phyloP scores from a whole-genome alignment of 352 stramenopile genomes.

The Pseudoperonospora humuli region DNA sequence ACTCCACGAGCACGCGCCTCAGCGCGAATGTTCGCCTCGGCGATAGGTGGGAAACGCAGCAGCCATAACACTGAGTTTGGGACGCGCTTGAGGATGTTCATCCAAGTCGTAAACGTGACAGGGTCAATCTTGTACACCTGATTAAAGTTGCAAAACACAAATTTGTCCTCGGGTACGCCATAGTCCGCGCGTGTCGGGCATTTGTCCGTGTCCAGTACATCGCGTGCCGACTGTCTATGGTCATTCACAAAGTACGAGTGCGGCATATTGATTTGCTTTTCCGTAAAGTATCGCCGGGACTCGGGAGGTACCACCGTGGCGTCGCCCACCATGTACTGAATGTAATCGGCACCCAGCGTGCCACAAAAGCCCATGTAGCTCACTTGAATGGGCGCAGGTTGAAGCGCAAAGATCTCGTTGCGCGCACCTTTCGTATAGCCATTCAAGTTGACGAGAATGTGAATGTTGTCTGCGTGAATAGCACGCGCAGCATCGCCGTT shows the following conservation, averaged over 20 bases:
- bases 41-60: conserved; percentile 74
- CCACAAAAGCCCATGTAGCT: conserved; percentile 88
- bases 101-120: conserved; percentile 86
- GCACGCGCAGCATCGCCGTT: conserved; percentile 63
- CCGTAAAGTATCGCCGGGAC: conserved; percentile 66
- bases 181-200: conserved; percentile 80
- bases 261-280: conserved; percentile 90
- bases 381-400: conserved; percentile 85
- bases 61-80: conserved; percentile 89
- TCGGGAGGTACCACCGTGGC: conserved; percentile 57
- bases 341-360: conserved; percentile 87
- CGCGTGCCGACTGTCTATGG: conserved; percentile 77
- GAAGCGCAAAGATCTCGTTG: conserved; percentile 91
- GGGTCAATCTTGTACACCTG: conserved; percentile 94
- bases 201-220: conserved; percentile 73
- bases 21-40: conserved; percentile 77
- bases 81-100: conserved; percentile 89
- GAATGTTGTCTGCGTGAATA: conserved; percentile 82
- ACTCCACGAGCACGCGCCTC: conserved; percentile 74
- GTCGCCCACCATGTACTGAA: conserved; percentile 91
- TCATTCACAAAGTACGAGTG: conserved; percentile 92
- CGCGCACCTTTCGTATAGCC: conserved; percentile 90
- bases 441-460: conserved; percentile 91
- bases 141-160: conserved; percentile 95
- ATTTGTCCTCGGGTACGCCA: conserved; percentile 86